Percentiles rank a stretch among this genome's conserved stretches.
These are phyloP conservation scores for Smittium culicis DNA, from an alignment of 371 early-diverging fungal genomes.

Conservation along the genomic window DNA sequence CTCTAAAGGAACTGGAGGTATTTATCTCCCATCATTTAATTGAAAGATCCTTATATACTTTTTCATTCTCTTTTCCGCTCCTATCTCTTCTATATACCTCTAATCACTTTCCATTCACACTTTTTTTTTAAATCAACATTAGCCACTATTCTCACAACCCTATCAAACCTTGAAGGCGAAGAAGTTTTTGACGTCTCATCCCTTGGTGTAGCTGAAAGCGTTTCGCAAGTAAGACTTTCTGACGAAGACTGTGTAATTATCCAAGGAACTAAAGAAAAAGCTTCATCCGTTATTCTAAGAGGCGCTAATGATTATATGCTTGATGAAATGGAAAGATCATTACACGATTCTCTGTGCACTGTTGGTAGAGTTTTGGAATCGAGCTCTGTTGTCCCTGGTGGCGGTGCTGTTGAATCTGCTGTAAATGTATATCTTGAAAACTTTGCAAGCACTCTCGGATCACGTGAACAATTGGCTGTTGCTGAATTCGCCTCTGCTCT, in stretches of 20 bases:
- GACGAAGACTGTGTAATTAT: conserved; percentile 97
- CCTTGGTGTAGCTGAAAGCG: conserved; percentile 91
- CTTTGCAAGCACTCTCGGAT: conserved; percentile 40
- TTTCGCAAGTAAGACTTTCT: conserved; percentile 89
- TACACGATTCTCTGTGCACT: conserved; percentile 96
- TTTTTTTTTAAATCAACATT: too few relatives aligned
- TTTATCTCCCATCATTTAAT: background rate
- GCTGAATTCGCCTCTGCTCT: conserved; percentile 96
- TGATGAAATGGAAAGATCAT: conserved; percentile 98
- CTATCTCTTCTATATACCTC: too few relatives aligned
- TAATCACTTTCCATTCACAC: too few relatives aligned
- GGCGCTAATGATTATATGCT: conserved; percentile 98
- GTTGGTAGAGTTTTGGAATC: conserved; percentile 98
- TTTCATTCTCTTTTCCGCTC: too few relatives aligned
- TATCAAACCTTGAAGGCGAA: conserved; percentile 95
- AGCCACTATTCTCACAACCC: conserved; percentile 87
- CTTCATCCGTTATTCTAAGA: conserved; percentile 88
- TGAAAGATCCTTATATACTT: too few relatives aligned
- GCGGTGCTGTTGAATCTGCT: conserved; percentile 98
- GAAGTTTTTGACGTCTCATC: conserved; percentile 85
- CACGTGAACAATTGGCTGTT: conserved; percentile 94
- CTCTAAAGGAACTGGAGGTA: conserved; percentile 83
- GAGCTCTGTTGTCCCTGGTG: conserved; percentile 96
- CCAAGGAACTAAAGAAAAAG: conserved; percentile 86
- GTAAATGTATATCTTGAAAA: conserved; percentile 96